phyloP scores from a whole-genome alignment of 768 basidiomycete genomes.

The Termitomyces sp. region DNA sequence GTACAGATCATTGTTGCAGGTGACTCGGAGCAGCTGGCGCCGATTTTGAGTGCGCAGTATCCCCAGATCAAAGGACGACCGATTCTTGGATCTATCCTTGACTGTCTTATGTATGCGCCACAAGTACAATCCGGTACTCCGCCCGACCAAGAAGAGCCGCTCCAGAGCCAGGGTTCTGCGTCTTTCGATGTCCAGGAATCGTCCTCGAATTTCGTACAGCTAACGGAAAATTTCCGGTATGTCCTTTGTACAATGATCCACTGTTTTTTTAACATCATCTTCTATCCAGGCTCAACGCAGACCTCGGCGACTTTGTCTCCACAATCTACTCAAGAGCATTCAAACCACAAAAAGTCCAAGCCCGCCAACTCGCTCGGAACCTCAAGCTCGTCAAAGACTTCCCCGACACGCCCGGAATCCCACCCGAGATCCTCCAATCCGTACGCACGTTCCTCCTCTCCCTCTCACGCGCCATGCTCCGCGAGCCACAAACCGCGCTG shows the following conservation, averaged over 20 bases:
- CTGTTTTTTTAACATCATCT: too few relatives aligned
- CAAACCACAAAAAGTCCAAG: constrained; percentile 45
- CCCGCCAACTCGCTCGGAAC: constrained; percentile 31
- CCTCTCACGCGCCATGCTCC: constrained; percentile 42
- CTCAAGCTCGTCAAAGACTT: constrained; percentile 24
- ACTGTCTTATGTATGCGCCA: constrained; percentile 36
- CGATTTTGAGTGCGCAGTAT: constrained; percentile 45
- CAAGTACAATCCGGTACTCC: neutral
- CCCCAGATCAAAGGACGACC: constrained; percentile 32
- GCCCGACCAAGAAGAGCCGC: neutral
- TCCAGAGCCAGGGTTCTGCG: neutral
- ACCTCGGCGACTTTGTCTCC: constrained; percentile 50
- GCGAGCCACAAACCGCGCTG: constrained; percentile 33
- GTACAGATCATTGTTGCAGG: constrained; percentile 47
- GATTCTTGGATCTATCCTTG: constrained; percentile 47
- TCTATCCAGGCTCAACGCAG: constrained; percentile 41
- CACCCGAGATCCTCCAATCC: constrained; percentile 18
- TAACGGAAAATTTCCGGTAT: constrained; percentile 51
- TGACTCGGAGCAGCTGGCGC: constrained; percentile 50
- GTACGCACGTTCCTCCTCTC: constrained; percentile 36
- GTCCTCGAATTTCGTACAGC: constrained; percentile 38
- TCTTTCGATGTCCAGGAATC: constrained; percentile 15
- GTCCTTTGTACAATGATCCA: neutral
- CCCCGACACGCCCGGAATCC: constrained; percentile 16
- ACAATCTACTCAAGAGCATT: constrained; percentile 48